Base-by-base conservation (phyloP, 2,329 filamentous ascomycete genomes). In the Diplodia scrobiculata region DNA sequence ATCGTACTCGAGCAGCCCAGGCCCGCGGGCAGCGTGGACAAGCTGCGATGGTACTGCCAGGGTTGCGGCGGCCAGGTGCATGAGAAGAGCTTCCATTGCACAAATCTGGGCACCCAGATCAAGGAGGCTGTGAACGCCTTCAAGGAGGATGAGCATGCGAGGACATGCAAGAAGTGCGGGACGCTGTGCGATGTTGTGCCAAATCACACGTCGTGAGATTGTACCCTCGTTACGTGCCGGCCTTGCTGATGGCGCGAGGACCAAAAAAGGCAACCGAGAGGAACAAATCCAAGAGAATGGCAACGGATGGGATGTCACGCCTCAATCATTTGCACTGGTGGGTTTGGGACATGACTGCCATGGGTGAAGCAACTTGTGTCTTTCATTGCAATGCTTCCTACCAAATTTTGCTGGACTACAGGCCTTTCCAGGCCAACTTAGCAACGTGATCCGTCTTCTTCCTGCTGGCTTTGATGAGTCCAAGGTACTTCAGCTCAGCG, bases 361-460 rank as follows among this genome's bases (percentile, higher is more conserved):
- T 45, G 17, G 41, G 41, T 13, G 7, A 10, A 45, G n/a, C 10
- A 45, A 45, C 25, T 45, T 19, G 41, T 19, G 41, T 5, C 48
- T 32, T 27, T 21, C 25, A 27, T 27, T 2, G 29, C 13, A 9
- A n/a, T 27, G 41, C 41, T 32, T 34, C 34, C 38, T 11, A 45
- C 17, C 32, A 25, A 10, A 3, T 5, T 34, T 25, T 32, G 25
- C 32, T 29, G 78, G 10, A n/a, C 78, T 72, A 87, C 68, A 95
- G 80, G 71, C 94, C 95, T 75, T 90, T 92, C 87, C 89, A 91
- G 62, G 83, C 80, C 41, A 92, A 83, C 81, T 97, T 98, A 47
- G 91, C 89, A 71, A 98, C 81, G 78, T 98, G 94, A 75, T 98
- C 95, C 27, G 88, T 87, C 82, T 96, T 97, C 82, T 93, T 97